Percentiles rank a stretch among this genome's conserved stretches.
Conservation (phyloP, 75 land plant species). For the Isoetes taiwanensis region DNA sequence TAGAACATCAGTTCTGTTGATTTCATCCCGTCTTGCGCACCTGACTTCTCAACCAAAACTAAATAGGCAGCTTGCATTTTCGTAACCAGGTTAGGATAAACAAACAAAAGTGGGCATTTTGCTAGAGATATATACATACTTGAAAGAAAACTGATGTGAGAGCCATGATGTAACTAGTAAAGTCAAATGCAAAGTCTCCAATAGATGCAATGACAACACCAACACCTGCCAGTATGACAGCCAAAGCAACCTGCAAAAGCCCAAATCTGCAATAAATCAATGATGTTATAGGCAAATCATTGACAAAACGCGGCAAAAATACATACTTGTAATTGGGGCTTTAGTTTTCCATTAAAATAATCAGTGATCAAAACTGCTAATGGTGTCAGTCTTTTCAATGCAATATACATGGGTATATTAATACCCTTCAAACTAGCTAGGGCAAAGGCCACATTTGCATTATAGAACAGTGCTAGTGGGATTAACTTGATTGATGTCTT, state of each 20-base stretch:
- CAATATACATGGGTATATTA: constrained; percentile 96
- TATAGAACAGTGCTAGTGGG: constrained; percentile 82
- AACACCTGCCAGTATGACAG: constrained; percentile 51
- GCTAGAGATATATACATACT: constrained; percentile 20
- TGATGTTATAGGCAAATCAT: too few relatives aligned
- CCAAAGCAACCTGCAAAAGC: constrained; percentile 49
- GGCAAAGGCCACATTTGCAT: constrained; percentile 97
- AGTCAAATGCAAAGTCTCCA: constrained; percentile 90
- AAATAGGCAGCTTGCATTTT: constrained; percentile 77
- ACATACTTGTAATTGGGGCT: constrained; percentile 58
- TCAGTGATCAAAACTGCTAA: constrained; percentile 75
- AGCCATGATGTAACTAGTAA: constrained; percentile 74
- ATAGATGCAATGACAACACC: constrained; percentile 74
- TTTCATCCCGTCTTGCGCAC: constrained; percentile 86
- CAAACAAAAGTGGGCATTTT: background rate
- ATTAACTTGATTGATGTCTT: constrained; percentile 59
- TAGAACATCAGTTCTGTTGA: constrained; percentile 86
- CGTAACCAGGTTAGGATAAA: background rate
- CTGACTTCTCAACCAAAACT: constrained; percentile 86
- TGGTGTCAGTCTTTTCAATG: constrained; percentile 89
- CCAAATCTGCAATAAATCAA: too few relatives aligned
- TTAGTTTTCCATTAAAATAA: constrained; percentile 56
- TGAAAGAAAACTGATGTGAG: constrained; percentile 77
- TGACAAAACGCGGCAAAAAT: background rate
- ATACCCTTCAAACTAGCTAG: constrained; percentile 89